These are phyloP conservation scores for Gossypium davidsonii DNA, from an alignment of 441 rosid species.

Conservation along the genomic window DNA sequence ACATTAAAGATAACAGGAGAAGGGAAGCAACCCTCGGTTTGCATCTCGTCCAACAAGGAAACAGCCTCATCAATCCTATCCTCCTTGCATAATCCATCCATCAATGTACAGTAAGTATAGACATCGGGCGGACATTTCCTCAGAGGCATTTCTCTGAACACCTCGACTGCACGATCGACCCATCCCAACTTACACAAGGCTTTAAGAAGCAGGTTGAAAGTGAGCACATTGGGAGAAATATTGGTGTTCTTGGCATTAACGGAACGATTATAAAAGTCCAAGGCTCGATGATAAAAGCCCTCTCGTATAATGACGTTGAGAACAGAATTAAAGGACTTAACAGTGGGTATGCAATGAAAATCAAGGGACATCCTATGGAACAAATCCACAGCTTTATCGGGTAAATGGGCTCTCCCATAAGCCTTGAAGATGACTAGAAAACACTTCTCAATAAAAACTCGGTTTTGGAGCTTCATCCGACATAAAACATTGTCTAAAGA, in stretches of 20 bases:
- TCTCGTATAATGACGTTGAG: conserved; percentile 63
- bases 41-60: conserved; percentile 90
- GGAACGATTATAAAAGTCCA: conserved; percentile 58
- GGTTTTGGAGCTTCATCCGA: conserved; percentile 55
- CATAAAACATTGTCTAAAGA: conserved; percentile 51
- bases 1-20: conserved; percentile 59
- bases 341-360: conserved; percentile 45
- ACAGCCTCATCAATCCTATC: conserved; percentile 78
- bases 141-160: conserved; percentile 63
- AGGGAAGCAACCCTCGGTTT: conserved; percentile 79
- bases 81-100: conserved; percentile 87
- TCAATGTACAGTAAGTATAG: conserved; percentile 79
- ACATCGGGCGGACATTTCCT: conserved; percentile 58
- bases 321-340: conserved; percentile 58
- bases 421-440: conserved; percentile 63
- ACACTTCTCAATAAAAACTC: conserved; percentile 51
- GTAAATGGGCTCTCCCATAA: conserved; percentile 62
- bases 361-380: conserved; percentile 57
- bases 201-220: conserved; percentile 69
- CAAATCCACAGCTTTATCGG: conserved; percentile 60
- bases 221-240: conserved; percentile 59
- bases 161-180: conserved; percentile 62
- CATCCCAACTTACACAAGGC: conserved; percentile 63
- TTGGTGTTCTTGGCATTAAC: conserved; percentile 37
- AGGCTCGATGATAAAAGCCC: conserved; percentile 46